phyloP scores from a whole-genome alignment of 768 basidiomycete species.

The Amanita molliuscula region DNA sequence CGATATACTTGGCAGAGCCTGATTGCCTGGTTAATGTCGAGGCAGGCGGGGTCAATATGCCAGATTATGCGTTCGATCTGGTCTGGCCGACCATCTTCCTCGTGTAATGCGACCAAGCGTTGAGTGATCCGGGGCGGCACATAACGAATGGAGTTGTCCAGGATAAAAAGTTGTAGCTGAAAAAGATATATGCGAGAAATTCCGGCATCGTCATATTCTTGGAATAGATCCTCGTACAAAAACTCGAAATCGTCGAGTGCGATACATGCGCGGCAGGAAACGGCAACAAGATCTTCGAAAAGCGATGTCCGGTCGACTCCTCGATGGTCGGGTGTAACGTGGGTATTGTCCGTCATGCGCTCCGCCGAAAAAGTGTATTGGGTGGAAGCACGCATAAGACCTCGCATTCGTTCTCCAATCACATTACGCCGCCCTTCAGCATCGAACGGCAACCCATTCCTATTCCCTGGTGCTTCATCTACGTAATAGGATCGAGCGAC shows the following conservation, averaged over 20 bases:
- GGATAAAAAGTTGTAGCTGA: constrained; percentile 74
- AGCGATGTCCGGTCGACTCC: constrained; percentile 88
- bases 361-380: constrained; percentile 93
- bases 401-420: constrained; percentile 67
- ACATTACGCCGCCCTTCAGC: constrained; percentile 43
- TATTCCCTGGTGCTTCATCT: constrained; percentile 74
- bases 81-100: constrained; percentile 57
- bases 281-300: constrained; percentile 79
- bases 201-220: constrained; percentile 75
- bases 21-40: constrained; percentile 93
- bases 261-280: constrained; percentile 71
- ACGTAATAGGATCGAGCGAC: constrained; percentile 74
- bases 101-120: constrained; percentile 69
- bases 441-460: constrained; percentile 74
- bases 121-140: constrained; percentile 88
- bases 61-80: constrained; percentile 85
- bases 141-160: constrained; percentile 58
- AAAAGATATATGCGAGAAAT: constrained; percentile 78
- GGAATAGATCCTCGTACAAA: constrained; percentile 89
- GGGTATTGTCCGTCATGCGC: constrained; percentile 84
- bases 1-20: constrained; percentile 71
- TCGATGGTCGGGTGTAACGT: constrained; percentile 68
- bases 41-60: constrained; percentile 85
- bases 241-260: constrained; percentile 76
- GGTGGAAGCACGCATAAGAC: constrained; percentile 81